Evolutionary conservation across 139 green algal genomes (phyloP).

Genomic region (Volvox africanus): DNA sequence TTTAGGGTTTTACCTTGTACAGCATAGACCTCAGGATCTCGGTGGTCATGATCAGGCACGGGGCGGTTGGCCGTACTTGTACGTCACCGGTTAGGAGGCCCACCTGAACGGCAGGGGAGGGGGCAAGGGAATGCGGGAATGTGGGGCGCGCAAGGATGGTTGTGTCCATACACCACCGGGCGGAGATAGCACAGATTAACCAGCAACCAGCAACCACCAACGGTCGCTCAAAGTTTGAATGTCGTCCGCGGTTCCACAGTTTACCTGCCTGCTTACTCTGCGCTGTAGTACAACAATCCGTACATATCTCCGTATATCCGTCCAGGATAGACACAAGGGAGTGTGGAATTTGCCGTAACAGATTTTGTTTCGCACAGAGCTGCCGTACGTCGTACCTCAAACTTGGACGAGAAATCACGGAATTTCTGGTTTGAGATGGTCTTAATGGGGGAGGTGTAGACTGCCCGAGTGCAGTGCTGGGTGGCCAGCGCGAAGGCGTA

Average conservation of each 20-base stretch:
- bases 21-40: constrained; percentile 98
- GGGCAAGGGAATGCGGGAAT: not conserved
- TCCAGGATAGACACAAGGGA: no score
- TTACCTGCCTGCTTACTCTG: no score
- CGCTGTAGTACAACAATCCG: no score
- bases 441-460: constrained; percentile 98
- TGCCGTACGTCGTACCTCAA: constrained; percentile 70
- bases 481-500: constrained; percentile 96
- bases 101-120: constrained; percentile 63
- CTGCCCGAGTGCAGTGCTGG: constrained; percentile 81
- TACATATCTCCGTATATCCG: no score
- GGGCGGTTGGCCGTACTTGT: constrained; percentile 87
- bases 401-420: constrained; percentile 90
- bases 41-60: constrained; percentile 98
- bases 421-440: constrained; percentile 99
- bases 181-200: no score
- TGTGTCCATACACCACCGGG: not conserved
- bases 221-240: no score
- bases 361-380: no score
- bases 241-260: no score
- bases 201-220: no score
- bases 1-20: constrained; percentile 80
- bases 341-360: no score
- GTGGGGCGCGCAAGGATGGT: not conserved
- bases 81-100: constrained; percentile 97